Percentiles rank a stretch among this genome's conserved stretches.
Evolutionary conservation across 2,329 filamentous ascomycete genomes (phyloP).

Genomic region (Sphaerostilbella broomeana): DNA sequence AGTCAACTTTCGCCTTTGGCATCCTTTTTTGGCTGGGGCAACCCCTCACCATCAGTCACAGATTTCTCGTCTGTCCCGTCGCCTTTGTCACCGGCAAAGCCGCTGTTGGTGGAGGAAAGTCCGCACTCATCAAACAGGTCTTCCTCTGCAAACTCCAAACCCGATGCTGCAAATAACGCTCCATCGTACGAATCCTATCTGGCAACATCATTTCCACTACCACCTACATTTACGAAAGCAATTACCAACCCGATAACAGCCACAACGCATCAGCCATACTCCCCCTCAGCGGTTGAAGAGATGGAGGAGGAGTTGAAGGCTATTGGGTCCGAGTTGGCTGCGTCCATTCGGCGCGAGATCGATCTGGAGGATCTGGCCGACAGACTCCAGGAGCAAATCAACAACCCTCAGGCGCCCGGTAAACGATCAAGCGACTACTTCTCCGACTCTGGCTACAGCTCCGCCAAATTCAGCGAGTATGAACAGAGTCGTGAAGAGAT

Average conservation of each 20-base stretch:
- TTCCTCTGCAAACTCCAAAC: constrained; percentile 31
- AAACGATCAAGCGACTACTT: constrained; percentile 95
- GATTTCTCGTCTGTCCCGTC: constrained; percentile 50
- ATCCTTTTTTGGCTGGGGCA: constrained; percentile 48
- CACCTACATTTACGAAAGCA: too few relatives aligned
- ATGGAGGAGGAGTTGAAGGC: constrained; percentile 92
- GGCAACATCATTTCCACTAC: constrained; percentile 42
- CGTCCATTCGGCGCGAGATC: constrained; percentile 91
- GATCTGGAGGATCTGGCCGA: constrained; percentile 94
- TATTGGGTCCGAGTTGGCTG: constrained; percentile 86
- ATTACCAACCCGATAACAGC: too few relatives aligned
- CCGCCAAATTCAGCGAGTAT: constrained; percentile 65
- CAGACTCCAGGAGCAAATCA: constrained; percentile 70
- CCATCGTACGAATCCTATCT: constrained; percentile 47
- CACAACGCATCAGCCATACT: constrained; percentile 27
- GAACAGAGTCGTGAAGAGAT: constrained; percentile 63
- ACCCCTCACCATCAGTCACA: constrained; percentile 40
- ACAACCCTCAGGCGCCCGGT: constrained; percentile 49
- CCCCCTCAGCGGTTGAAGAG: constrained; percentile 62
- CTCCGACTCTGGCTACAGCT: constrained; percentile 89
- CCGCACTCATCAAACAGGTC: constrained; percentile 21
- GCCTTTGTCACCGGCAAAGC: constrained; percentile 40
- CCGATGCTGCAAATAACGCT: constrained; percentile 39
- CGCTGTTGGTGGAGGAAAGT: constrained; percentile 28
- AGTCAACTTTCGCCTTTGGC: constrained; percentile 42